Evolutionary conservation across 257 asterid species (phyloP).

Genomic region (Capsicum rhomboideum): DNA sequence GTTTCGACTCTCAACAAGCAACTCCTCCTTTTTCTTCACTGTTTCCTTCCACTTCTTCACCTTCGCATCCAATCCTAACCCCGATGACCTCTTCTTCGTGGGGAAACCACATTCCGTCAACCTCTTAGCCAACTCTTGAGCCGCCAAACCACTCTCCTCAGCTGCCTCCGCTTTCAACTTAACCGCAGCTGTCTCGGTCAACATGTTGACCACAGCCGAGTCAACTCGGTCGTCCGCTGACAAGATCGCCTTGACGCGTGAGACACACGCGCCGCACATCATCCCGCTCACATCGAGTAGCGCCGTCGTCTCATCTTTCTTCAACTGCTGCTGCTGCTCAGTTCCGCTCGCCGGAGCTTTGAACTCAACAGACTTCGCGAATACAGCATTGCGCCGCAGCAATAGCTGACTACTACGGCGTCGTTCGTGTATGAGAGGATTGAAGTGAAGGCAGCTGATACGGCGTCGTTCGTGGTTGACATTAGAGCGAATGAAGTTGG

Average conservation of each 20-base stretch:
- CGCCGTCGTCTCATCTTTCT: constrained; percentile 31
- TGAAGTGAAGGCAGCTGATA: constrained; percentile 13
- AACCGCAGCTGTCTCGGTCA: constrained; percentile 95
- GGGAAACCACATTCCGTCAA: constrained; percentile 81
- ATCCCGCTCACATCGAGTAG: constrained; percentile 82
- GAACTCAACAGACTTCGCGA: constrained; percentile 57
- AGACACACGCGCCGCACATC: constrained; percentile 98
- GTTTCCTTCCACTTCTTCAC: constrained; percentile 85
- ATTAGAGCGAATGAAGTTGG: neutral
- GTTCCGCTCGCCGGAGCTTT: neutral
- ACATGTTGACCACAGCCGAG: constrained; percentile 79
- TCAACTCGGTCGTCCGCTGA: constrained; percentile 76
- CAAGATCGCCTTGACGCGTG: constrained; percentile 78
- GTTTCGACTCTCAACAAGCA: constrained; percentile 66
- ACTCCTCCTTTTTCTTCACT: constrained; percentile 71
- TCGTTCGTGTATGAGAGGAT: constrained; percentile 9
- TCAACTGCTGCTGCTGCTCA: constrained; percentile 18
- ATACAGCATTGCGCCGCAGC: constrained; percentile 18
- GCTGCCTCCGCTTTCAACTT: constrained; percentile 37
- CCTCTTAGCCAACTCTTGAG: constrained; percentile 59
- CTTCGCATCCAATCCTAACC: constrained; percentile 76
- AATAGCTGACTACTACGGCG: constrained; percentile 21
- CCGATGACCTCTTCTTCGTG: constrained; percentile 65
- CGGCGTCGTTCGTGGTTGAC: constrained; percentile 22
- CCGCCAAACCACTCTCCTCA: constrained; percentile 4